phyloP scores from a whole-genome alignment of 768 basidiomycete genomes.

The Mycena leptocephala region DNA sequence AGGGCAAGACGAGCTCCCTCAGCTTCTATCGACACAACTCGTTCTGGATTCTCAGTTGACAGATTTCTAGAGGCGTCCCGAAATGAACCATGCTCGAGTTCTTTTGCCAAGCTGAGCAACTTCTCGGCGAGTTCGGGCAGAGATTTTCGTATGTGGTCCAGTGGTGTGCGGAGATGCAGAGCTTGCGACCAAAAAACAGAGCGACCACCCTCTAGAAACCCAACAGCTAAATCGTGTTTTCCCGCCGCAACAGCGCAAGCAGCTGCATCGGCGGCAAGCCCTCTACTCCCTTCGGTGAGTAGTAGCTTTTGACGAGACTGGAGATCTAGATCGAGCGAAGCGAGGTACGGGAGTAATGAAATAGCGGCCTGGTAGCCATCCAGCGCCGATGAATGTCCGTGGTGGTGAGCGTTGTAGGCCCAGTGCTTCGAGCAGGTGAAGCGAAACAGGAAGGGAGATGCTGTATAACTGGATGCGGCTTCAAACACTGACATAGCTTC shows the following conservation, averaged over 20 bases:
- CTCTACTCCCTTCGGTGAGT: not conserved
- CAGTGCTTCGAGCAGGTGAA: not conserved
- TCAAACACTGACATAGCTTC: too few relatives aligned
- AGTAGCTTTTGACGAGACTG: not conserved
- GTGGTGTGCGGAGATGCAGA: not conserved
- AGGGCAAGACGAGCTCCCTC: not conserved
- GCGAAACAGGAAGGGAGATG: not conserved
- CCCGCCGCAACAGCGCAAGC: not conserved
- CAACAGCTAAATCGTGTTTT: not conserved
- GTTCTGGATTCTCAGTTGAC: not conserved
- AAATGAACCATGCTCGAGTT: not conserved
- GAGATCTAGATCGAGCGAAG: not conserved
- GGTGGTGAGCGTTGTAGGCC: not conserved
- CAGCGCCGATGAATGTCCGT: not conserved
- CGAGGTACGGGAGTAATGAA: not conserved
- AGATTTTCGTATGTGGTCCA: not conserved
- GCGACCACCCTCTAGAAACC: not conserved
- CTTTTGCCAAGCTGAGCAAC: not conserved
- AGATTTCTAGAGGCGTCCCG: not conserved
- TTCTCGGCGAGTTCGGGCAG: not conserved
- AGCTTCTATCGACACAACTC: not conserved
- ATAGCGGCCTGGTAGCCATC: not conserved
- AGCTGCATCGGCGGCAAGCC: not conserved
- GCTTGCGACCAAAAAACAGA: not conserved
- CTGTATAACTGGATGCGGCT: too few relatives aligned